Evolutionary conservation across 192 early-diverging fungal species (phyloP), one percentile per base, ranked within the genome.

Genomic region (Phycomyces nitens): DNA sequence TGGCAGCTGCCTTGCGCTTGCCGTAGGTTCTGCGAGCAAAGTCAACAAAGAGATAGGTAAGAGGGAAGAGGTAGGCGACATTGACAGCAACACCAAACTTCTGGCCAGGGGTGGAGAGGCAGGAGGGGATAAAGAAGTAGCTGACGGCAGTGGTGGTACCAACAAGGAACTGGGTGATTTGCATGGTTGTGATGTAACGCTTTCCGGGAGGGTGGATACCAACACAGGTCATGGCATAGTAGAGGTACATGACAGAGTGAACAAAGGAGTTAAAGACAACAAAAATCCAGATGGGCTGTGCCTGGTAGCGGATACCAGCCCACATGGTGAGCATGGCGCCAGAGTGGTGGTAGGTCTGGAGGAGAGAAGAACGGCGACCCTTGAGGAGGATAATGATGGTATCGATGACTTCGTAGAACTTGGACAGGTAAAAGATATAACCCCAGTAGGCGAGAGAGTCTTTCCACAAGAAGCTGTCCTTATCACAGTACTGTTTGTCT

Each of bases 351-450:
- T 92, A 94, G 43, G 86, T 88, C 79, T 94, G 90, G 47, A 94
- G 77, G 15, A 92, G 79, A 20, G 88, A 90, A 0, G 89, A 87
- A 50, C 80, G 80, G 53, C 85, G 84, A 26, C 89, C 89, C 71
- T 94, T 92, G 23, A 88, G 53, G 47, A 94, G 68, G 64, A 94
- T 89, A 69, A 94, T 93, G 69, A 87, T 82, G 54, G 93, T 94
- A 65, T 94, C 93, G 53, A 94, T 80, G 34, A 94, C 81, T 71
- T 94, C 93, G 76, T 93, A 94, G 72, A 84, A 90, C 75, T 92
- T 92, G 77, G 87, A 89, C 20, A 94, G 84, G 77, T 94, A 94
- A 73, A 94, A 94, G 61, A 91, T 60, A 55, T 90, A 94, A 43
- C 88, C 86, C 81, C 88, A 92, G 77, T 92, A 90, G 65, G 82